Evolutionary conservation across 352 stramenopile genomes (phyloP).

Genomic region (Aphanomyces astaci): DNA sequence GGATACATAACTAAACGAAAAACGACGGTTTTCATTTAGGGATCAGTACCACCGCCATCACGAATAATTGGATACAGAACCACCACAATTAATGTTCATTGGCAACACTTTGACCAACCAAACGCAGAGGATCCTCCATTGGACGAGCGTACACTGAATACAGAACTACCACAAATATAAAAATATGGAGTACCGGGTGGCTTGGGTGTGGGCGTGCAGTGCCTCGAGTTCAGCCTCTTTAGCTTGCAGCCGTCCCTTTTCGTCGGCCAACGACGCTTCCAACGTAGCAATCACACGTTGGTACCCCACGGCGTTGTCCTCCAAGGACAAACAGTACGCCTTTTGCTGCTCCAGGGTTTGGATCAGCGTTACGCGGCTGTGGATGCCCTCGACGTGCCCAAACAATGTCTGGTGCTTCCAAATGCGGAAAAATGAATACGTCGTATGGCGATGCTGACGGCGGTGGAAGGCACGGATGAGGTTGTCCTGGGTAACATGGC

Average conservation of each 20-base stretch:
- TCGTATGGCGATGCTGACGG: constrained; percentile 45
- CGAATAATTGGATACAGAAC: too few species aligned
- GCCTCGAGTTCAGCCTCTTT: constrained; percentile 61
- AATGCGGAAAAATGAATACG: constrained; percentile 73
- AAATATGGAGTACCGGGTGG: constrained; percentile 28
- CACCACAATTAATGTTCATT: too few species aligned
- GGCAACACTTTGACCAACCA: too few species aligned
- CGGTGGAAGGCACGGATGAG: constrained; percentile 66
- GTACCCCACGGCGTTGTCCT: constrained; percentile 49
- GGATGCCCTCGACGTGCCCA: constrained; percentile 54
- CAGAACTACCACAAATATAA: not conserved
- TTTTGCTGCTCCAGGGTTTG: constrained; percentile 71
- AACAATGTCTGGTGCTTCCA: constrained; percentile 77
- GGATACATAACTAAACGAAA: too few species aligned
- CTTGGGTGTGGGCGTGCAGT: constrained; percentile 51
- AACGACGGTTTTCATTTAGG: too few species aligned
- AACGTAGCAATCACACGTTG: constrained; percentile 54
- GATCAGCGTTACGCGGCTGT: constrained; percentile 56
- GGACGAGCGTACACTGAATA: not conserved
- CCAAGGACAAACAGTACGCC: constrained; percentile 53
- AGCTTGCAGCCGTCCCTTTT: constrained; percentile 47
- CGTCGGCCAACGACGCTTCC: constrained; percentile 41
- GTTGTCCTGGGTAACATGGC: constrained; percentile 43
- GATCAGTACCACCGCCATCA: too few species aligned
- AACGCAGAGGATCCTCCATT: too few species aligned